phyloP scores from a whole-genome alignment of 805 yeast species.

The Brettanomyces custersianus region DNA sequence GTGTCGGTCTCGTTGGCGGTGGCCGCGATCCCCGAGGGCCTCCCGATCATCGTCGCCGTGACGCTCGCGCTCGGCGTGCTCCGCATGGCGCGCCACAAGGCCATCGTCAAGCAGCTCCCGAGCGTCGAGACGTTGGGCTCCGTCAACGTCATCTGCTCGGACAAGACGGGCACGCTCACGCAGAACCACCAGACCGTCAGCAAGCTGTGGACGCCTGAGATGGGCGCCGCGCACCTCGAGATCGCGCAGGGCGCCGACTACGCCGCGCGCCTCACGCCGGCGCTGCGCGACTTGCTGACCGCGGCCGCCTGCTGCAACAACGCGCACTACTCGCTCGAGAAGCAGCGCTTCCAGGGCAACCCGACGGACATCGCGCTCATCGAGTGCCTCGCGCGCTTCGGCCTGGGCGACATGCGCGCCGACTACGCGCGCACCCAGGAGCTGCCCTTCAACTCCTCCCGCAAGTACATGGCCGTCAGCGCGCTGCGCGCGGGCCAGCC shows the following conservation, averaged over 20 bases:
- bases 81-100: conserved; percentile 91
- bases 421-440: conserved; percentile 56
- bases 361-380: conserved; percentile 91
- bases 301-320: conserved; percentile 72
- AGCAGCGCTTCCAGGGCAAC: conserved; percentile 72
- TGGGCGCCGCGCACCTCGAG: conserved; percentile 25
- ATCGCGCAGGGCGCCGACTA: conserved; percentile 38
- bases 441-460: conserved; percentile 72
- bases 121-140: conserved; percentile 93
- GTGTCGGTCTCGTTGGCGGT: conserved; percentile 96
- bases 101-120: conserved; percentile 89
- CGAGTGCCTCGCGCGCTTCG: conserved; percentile 64
- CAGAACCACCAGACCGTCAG: conserved; percentile 88
- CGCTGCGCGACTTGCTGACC: conserved; percentile 47
- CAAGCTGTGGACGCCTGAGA: conserved; percentile 71
- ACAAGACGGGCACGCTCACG: conserved; percentile 86
- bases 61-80: conserved; percentile 93
- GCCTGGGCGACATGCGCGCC: conserved; percentile 60
- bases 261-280: conserved; percentile 41
- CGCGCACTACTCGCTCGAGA: conserved; percentile 58
- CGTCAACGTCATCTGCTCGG: conserved; percentile 88
- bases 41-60: conserved; percentile 96
- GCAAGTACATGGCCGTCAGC: conserved; percentile 88
- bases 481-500: conserved; percentile 47
- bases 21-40: conserved; percentile 98